phyloP scores from a whole-genome alignment of 1,284 basidiomycete species.

The Ceratobasidium sp. region DNA sequence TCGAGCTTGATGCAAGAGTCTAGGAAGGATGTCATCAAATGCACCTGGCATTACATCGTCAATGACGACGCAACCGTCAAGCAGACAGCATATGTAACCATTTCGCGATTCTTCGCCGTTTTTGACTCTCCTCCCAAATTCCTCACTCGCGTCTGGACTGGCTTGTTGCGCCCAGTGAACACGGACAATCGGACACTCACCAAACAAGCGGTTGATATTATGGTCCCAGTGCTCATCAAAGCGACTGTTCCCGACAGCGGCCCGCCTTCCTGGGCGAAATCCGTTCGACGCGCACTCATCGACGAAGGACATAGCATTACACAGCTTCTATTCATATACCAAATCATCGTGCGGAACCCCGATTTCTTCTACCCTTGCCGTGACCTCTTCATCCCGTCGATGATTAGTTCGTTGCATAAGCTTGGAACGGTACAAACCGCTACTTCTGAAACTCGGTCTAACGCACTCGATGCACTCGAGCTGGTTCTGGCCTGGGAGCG shows the following conservation, averaged over 20 bases:
- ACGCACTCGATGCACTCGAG: constrained; percentile 87
- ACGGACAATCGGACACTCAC: constrained; percentile 79
- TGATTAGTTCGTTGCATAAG: constrained; percentile 90
- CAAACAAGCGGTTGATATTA: constrained; percentile 89
- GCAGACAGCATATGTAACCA: constrained; percentile 92
- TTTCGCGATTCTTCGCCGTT: constrained; percentile 93
- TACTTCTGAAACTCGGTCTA: constrained; percentile 82
- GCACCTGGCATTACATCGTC: constrained; percentile 91
- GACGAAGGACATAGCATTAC: constrained; percentile 89
- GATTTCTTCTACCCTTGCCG: constrained; percentile 95
- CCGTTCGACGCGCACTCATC: constrained; percentile 86
- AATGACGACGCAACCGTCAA: constrained; percentile 93
- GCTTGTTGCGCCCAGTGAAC: constrained; percentile 81
- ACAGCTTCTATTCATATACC: constrained; percentile 90
- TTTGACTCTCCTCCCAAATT: constrained; percentile 96
- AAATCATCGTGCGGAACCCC: constrained; percentile 91
- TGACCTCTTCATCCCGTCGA: constrained; percentile 94
- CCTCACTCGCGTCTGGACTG: constrained; percentile 93
- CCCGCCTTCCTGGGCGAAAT: constrained; percentile 89
- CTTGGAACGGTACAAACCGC: constrained; percentile 70
- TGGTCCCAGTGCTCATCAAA: constrained; percentile 86
- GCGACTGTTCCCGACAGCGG: constrained; percentile 70
- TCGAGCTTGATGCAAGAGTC: constrained; percentile 81
- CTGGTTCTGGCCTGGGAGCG: constrained; percentile 89
- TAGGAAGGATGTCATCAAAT: constrained; percentile 95